Percentiles rank a stretch among this genome's conserved stretches.
Evolutionary conservation across 441 rosid genomes (phyloP).

Genomic region (Adansonia grandidieri): DNA sequence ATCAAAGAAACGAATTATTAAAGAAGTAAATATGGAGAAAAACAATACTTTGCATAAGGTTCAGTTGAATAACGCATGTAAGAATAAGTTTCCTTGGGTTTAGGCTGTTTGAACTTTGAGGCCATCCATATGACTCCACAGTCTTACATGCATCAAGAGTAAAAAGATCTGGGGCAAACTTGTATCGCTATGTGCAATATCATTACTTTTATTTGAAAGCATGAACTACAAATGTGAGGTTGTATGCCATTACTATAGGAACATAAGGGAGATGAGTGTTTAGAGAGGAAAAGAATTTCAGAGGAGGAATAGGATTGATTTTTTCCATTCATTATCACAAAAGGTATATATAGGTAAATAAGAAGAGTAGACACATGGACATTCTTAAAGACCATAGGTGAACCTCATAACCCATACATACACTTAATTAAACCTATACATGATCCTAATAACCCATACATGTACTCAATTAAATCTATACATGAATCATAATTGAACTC

Average conservation of each 20-base stretch:
- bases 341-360: no score
- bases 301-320: no score
- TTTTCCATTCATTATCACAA: no score
- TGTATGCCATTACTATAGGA: neutral
- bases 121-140: constrained; percentile 96
- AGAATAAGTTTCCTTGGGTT: constrained; percentile 94
- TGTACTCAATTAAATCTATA: no score
- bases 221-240: constrained; percentile 30
- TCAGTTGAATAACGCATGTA: constrained; percentile 99
- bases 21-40: constrained; percentile 31
- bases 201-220: constrained; percentile 24
- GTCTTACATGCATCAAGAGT: constrained; percentile 99
- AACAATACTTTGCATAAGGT: constrained; percentile 94
- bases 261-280: no score
- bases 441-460: no score
- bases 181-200: constrained; percentile 65
- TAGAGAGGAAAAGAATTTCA: no score
- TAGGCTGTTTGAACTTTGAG: constrained; percentile 56
- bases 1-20: constrained; percentile 22
- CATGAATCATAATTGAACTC: no score
- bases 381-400: no score
- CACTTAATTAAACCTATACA: no score
- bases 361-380: no score
- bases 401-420: no score
- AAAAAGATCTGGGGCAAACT: constrained; percentile 94